These are phyloP conservation scores for Neoboletus magnificus DNA, from an alignment of 768 basidiomycete species.

Conservation along the genomic window DNA sequence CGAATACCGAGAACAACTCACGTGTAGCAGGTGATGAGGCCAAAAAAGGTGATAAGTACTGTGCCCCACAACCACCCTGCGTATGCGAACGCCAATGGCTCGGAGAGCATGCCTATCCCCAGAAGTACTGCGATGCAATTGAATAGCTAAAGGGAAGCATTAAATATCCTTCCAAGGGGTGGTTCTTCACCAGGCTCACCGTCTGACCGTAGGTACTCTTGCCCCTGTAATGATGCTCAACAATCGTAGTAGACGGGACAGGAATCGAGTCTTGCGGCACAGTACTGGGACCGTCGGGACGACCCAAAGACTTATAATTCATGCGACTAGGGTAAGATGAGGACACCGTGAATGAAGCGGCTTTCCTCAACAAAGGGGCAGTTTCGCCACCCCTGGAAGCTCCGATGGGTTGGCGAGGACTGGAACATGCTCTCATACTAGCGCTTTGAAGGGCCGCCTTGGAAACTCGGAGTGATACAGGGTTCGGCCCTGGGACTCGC, in stretches of 20 bases:
- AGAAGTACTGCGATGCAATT: conserved; percentile 84
- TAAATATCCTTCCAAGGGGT: neutral
- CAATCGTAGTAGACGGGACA: neutral
- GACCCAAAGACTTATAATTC: neutral
- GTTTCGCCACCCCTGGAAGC: conserved; percentile 12
- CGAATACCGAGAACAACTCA: conserved; percentile 37
- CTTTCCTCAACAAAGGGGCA: conserved; percentile 43
- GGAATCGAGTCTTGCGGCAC: conserved; percentile 2
- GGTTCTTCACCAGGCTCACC: conserved; percentile 34
- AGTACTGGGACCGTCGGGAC: neutral
- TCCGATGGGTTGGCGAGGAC: neutral
- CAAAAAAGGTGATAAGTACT: conserved; percentile 70
- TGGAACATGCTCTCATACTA: conserved; percentile 1
- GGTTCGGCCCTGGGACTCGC: neutral
- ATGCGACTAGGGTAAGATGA: conserved; percentile 2
- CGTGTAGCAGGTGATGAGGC: conserved; percentile 85
- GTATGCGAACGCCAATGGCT: conserved; percentile 88
- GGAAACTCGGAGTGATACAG: conserved; percentile 9
- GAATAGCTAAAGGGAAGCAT: conserved; percentile 56
- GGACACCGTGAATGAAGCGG: conserved; percentile 33
- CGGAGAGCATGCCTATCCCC: conserved; percentile 86
- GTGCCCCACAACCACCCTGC: conserved; percentile 86
- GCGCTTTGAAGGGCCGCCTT: conserved; percentile 23
- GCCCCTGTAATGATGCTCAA: conserved; percentile 39
- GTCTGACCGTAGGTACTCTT: conserved; percentile 74